These are phyloP conservation scores for grape (Vitis vinifera) DNA, from an alignment of 164 flowering plant species.

Conservation along the genomic window DNA sequence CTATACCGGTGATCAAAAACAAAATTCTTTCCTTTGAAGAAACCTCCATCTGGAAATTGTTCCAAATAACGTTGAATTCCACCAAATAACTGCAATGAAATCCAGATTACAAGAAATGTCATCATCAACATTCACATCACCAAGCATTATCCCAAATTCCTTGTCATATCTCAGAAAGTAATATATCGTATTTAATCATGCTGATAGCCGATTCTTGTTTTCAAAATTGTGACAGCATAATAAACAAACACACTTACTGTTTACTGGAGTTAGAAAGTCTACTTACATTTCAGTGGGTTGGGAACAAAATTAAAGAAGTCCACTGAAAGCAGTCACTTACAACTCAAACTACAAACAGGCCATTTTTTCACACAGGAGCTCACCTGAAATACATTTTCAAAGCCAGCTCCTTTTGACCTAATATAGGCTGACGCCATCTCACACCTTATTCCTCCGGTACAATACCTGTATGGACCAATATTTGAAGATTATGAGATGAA, in stretches of 20 bases:
- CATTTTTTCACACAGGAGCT: slow-evolving; percentile 6
- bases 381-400: slow-evolving; percentile 93
- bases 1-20: slow-evolving; percentile 93
- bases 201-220: too few relatives aligned
- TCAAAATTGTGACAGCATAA: too few relatives aligned
- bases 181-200: too few relatives aligned
- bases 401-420: slow-evolving; percentile 85
- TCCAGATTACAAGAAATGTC: background rate
- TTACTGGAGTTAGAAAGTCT: background rate
- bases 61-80: slow-evolving; percentile 96
- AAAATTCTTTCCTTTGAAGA: slow-evolving; percentile 93
- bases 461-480: slow-evolving; percentile 65
- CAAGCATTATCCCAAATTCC: background rate
- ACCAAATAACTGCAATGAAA: slow-evolving; percentile 72
- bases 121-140: background rate
- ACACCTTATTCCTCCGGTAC: slow-evolving; percentile 98
- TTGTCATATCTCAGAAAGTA: background rate
- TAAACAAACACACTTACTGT: too few relatives aligned
- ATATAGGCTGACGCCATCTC: slow-evolving; percentile 99
- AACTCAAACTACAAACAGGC: background rate
- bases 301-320: background rate
- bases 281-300: background rate
- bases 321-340: background rate
- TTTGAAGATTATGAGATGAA: background rate
- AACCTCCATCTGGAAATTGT: slow-evolving; percentile 93